Conservation (phyloP, 106 monocot species). For the Acorus gramineus region DNA sequence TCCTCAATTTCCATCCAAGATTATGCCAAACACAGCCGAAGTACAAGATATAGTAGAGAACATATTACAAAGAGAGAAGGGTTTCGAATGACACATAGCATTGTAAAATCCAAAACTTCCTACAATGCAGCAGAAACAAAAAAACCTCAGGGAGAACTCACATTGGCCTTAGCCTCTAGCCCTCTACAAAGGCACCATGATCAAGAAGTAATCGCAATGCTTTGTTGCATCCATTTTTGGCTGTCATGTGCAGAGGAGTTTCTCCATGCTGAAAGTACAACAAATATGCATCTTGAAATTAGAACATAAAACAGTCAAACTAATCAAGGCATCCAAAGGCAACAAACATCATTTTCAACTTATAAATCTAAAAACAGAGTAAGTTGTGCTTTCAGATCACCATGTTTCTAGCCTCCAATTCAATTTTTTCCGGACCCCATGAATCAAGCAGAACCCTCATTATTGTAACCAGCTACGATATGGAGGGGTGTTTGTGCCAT, state of each 20-base stretch:
- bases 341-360: too few relatives aligned
- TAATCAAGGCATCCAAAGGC: background rate
- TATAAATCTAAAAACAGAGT: background rate
- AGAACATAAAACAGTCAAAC: background rate
- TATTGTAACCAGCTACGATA: slow-evolving; percentile 68
- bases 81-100: too few relatives aligned
- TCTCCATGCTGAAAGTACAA: slow-evolving; percentile 69
- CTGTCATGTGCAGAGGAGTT: slow-evolving; percentile 93
- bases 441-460: slow-evolving; percentile 66
- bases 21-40: too few relatives aligned
- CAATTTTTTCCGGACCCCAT: slow-evolving; percentile 49
- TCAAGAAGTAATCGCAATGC: slow-evolving; percentile 49
- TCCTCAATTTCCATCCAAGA: too few relatives aligned
- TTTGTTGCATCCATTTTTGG: slow-evolving; percentile 69
- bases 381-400: slow-evolving; percentile 23
- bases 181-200: slow-evolving; percentile 56
- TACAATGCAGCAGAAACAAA: background rate
- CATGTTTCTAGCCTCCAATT: slow-evolving; percentile 84
- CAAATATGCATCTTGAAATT: background rate
- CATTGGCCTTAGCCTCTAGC: slow-evolving; percentile 80
- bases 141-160: slow-evolving; percentile 12
- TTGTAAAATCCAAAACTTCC: background rate
- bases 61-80: too few relatives aligned
- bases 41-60: too few relatives aligned
- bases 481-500: slow-evolving; percentile 89